A percentile compares a stretch with the other conserved stretches of the same genome.
These are phyloP conservation scores for Glebionis coronaria DNA, from an alignment of 129 eudicot genomes.

Conservation along the genomic window DNA sequence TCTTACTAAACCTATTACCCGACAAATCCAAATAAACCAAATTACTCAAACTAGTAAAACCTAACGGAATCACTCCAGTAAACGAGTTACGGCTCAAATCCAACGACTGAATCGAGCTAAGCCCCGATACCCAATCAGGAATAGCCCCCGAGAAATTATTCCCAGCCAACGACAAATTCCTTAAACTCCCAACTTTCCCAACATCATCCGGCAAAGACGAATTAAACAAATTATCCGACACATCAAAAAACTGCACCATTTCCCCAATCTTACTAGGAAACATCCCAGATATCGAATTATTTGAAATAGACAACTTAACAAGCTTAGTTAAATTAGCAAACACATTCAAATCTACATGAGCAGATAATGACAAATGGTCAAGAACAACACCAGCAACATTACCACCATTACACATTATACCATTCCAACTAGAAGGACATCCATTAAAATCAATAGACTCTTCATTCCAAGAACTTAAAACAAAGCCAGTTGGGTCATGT, in stretches of 20 bases:
- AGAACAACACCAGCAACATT: slow-evolving; percentile 96
- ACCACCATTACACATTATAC: slow-evolving; percentile 95
- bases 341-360: slow-evolving; percentile 71
- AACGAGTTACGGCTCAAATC: slow-evolving; percentile 86
- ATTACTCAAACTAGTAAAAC: slow-evolving; percentile 44
- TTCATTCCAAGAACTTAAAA: slow-evolving; percentile 91
- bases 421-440: slow-evolving; percentile 99
- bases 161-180: slow-evolving; percentile 83
- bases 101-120: slow-evolving; percentile 58
- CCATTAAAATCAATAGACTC: slow-evolving; percentile 98
- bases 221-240: slow-evolving; percentile 67
- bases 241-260: slow-evolving; percentile 69
- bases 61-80: slow-evolving; percentile 60
- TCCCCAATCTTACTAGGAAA: slow-evolving; percentile 62
- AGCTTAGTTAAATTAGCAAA: slow-evolving; percentile 81
- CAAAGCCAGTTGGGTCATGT: slow-evolving; percentile 92
- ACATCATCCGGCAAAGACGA: slow-evolving; percentile 66
- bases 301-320: slow-evolving; percentile 77
- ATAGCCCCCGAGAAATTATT: slow-evolving; percentile 76
- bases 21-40: slow-evolving; percentile 77
- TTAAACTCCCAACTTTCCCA: slow-evolving; percentile 50
- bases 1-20: slow-evolving; percentile 50
- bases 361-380: slow-evolving; percentile 69
- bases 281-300: slow-evolving; percentile 75
- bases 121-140: slow-evolving; percentile 77